Percentiles rank a stretch among this genome's conserved stretches.
Conservation (phyloP, 2,329 filamentous ascomycete genomes). For the Arthroderma sp. region DNA sequence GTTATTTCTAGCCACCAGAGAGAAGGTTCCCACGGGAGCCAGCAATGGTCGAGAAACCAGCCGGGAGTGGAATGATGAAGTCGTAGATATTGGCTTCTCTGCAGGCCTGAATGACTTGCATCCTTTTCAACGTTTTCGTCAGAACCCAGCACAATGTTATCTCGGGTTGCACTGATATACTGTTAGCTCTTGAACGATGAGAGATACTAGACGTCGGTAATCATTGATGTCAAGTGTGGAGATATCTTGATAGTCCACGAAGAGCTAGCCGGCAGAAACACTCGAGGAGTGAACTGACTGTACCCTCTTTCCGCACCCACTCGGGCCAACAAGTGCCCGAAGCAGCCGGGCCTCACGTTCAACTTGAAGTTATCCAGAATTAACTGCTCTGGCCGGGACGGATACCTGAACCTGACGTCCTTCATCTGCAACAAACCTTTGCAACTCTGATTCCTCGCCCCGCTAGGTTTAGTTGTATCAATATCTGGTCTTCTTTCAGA, state of each 20-base stretch:
- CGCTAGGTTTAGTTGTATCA: no score
- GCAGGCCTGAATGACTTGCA: constrained; percentile 62
- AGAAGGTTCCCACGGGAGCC: not conserved
- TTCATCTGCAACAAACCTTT: no score
- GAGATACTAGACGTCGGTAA: constrained; percentile 69
- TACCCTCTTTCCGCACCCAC: constrained; percentile 88
- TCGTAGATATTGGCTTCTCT: constrained; percentile 82
- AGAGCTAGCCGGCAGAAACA: constrained; percentile 81
- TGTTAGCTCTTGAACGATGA: constrained; percentile 88
- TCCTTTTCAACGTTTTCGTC: constrained; percentile 56
- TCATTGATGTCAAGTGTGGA: constrained; percentile 68
- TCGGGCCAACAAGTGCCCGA: constrained; percentile 75
- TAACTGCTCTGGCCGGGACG: constrained; percentile 78
- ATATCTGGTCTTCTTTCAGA: constrained; percentile 73
- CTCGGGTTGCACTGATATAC: constrained; percentile 83
- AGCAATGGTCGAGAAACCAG: not conserved
- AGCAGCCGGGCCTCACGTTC: constrained; percentile 35
- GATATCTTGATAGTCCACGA: constrained; percentile 76
- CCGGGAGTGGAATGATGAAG: constrained; percentile 69
- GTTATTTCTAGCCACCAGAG: constrained; percentile 33
- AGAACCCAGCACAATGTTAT: constrained; percentile 77
- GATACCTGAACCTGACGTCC: constrained; percentile 89
- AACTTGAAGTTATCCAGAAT: constrained; percentile 70
- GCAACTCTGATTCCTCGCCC: no score
- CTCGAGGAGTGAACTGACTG: constrained; percentile 84